phyloP scores from a whole-genome alignment of 805 yeast genomes.

The Saccharomycopsis microspora region DNA sequence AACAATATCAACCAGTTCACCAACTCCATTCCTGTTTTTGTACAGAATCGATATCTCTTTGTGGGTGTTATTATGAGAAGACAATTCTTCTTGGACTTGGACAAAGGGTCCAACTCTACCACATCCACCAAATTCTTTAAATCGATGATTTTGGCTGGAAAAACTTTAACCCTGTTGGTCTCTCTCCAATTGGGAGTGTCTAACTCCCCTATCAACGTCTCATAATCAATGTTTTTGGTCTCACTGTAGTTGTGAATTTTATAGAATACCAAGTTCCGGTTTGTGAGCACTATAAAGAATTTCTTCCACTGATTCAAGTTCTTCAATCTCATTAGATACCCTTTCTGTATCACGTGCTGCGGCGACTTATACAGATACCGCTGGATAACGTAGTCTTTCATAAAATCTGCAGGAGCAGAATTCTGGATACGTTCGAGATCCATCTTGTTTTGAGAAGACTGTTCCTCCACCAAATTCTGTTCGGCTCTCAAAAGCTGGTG shows the following conservation, averaged over 20 bases:
- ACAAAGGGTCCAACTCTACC: conserved; percentile 37
- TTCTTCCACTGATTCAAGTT: conserved; percentile 38
- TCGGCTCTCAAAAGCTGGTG: conserved; percentile 10
- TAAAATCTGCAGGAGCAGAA: conserved; percentile 7
- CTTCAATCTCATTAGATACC: conserved; percentile 30
- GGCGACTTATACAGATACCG: conserved; percentile 16
- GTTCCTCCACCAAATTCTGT: conserved; percentile 7
- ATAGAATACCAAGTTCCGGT: conserved; percentile 29
- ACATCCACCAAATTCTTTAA: conserved; percentile 32
- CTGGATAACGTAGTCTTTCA: conserved; percentile 16
- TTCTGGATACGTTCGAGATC: conserved; percentile 13
- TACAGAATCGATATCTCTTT: conserved; percentile 34
- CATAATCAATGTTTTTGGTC: conserved; percentile 15
- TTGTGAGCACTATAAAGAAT: conserved; percentile 33
- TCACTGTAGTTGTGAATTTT: conserved; percentile 21
- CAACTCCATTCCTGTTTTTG: conserved; percentile 33
- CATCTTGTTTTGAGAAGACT: conserved; percentile 16
- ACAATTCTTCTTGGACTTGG: conserved; percentile 33
- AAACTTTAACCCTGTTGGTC: not conserved
- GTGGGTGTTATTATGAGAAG: conserved; percentile 34
- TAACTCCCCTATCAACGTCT: conserved; percentile 1
- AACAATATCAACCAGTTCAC: conserved; percentile 37
- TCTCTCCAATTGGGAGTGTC: not conserved
- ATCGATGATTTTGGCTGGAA: conserved; percentile 25
- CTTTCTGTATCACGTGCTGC: conserved; percentile 30